Conservation (phyloP, 768 basidiomycete genomes). For the Hygrophorus russula region DNA sequence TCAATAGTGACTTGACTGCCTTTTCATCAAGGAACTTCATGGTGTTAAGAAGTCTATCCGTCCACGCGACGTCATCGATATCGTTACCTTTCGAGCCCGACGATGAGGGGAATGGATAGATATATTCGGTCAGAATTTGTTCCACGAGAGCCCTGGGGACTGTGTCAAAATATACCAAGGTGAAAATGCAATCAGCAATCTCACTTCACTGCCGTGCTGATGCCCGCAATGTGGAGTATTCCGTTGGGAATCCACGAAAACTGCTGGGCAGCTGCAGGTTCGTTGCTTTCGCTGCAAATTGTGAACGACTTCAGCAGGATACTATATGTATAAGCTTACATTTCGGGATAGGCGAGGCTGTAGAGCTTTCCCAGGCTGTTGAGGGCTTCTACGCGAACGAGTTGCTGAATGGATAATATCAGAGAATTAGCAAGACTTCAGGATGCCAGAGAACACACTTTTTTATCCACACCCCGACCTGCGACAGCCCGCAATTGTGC, state of each 20-base stretch:
- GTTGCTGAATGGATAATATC: constrained; percentile 22
- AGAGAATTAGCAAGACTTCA: not conserved
- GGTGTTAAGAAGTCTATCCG: constrained; percentile 65
- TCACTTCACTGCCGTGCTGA: constrained; percentile 49
- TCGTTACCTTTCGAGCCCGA: constrained; percentile 37
- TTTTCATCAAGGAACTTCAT: constrained; percentile 60
- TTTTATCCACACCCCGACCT: constrained; percentile 75
- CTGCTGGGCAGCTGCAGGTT: constrained; percentile 57
- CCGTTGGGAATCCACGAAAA: constrained; percentile 90
- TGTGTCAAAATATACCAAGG: not conserved
- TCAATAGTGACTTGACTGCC: constrained; percentile 44
- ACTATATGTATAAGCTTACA: constrained; percentile 42
- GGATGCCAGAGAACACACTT: constrained; percentile 32
- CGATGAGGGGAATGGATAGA: constrained; percentile 67
- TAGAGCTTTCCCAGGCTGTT: constrained; percentile 70
- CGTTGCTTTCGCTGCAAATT: constrained; percentile 61
- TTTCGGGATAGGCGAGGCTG: constrained; percentile 75
- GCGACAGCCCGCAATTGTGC: constrained; percentile 52
- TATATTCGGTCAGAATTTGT: constrained; percentile 55
- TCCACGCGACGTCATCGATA: constrained; percentile 76
- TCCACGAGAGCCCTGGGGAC: constrained; percentile 46
- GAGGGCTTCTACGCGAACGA: constrained; percentile 67
- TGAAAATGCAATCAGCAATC: constrained; percentile 9
- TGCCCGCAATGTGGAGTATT: constrained; percentile 46
- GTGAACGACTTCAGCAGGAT: not conserved